Percentiles rank a stretch among this genome's conserved stretches.
Conservation (phyloP, 2,329 filamentous ascomycete species). For the Camillea tinctor region DNA sequence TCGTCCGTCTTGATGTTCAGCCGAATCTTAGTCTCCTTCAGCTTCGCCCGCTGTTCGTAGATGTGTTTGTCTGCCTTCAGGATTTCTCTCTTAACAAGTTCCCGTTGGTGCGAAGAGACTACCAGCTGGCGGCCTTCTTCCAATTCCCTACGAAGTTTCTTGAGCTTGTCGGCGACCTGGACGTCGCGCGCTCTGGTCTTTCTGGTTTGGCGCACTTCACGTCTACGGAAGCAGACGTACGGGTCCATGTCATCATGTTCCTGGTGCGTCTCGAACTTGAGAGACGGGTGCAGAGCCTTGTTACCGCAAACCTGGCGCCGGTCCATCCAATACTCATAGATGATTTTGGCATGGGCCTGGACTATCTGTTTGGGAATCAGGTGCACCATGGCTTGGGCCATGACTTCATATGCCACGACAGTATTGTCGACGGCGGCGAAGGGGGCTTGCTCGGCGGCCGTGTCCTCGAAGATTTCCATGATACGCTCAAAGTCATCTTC, state of each 20-base stretch:
- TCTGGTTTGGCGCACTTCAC: constrained; percentile 89
- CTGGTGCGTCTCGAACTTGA: constrained; percentile 93
- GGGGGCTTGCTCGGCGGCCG: constrained; percentile 77
- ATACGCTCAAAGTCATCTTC: constrained; percentile 92
- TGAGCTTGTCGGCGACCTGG: constrained; percentile 91
- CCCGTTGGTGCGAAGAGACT: constrained; percentile 73
- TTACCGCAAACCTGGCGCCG: constrained; percentile 67
- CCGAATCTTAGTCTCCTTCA: constrained; percentile 86
- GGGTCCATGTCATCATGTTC: constrained; percentile 95
- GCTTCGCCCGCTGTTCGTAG: constrained; percentile 76
- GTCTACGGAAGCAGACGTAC: constrained; percentile 95
- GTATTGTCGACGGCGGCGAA: constrained; percentile 89
- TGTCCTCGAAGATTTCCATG: constrained; percentile 94
- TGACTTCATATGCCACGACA: constrained; percentile 72
- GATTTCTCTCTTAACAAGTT: constrained; percentile 74
- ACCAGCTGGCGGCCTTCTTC: constrained; percentile 85
- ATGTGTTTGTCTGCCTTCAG: constrained; percentile 72
- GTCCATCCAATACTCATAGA: constrained; percentile 88
- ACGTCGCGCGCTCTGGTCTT: constrained; percentile 94
- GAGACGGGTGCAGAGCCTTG: constrained; percentile 68
- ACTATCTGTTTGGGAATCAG: constrained; percentile 50
- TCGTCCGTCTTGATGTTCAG: constrained; percentile 90
- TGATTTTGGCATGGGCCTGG: constrained; percentile 63
- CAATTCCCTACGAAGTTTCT: constrained; percentile 84
- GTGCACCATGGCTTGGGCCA: constrained; percentile 65